Evolutionary conservation across 192 early-diverging fungal genomes (phyloP).

Genomic region (Glomus cerebriforme): DNA sequence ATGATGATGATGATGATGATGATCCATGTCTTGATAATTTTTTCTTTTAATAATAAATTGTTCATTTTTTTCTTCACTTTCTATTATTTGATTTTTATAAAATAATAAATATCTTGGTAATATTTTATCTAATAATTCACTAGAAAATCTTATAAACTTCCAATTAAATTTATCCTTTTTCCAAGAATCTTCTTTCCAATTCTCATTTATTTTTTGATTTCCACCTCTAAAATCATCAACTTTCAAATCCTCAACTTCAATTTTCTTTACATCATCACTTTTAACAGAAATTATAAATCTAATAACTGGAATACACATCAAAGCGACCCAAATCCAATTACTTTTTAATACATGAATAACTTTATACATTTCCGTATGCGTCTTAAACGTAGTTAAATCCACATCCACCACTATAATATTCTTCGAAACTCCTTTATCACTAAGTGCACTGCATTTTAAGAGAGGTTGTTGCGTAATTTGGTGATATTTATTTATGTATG

Average conservation of each 20-base stretch:
- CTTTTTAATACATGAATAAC: not conserved
- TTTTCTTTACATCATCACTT: not conserved
- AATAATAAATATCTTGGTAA: not conserved
- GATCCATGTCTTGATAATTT: too few relatives aligned
- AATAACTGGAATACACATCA: not conserved
- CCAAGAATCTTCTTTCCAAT: not conserved
- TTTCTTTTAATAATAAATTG: too few relatives aligned
- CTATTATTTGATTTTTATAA: not conserved
- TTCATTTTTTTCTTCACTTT: not conserved
- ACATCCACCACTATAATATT: not conserved
- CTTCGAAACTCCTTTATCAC: not conserved
- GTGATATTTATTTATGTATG: not conserved
- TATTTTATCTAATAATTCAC: not conserved
- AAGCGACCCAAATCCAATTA: not conserved
- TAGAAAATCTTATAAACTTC: not conserved
- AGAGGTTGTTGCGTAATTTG: not conserved
- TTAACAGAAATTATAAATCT: not conserved
- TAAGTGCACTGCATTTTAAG: not conserved
- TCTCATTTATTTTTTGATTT: not conserved
- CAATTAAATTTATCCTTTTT: not conserved
- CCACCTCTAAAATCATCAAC: not conserved
- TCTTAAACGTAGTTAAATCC: not conserved
- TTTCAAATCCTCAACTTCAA: not conserved
- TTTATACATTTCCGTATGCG: not conserved
- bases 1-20: not conserved